A percentile compares a stretch with the other conserved stretches of the same genome.
These are phyloP conservation scores for Bipolaris gigantea DNA, from an alignment of 2,329 filamentous ascomycete genomes.

Conservation along the genomic window DNA sequence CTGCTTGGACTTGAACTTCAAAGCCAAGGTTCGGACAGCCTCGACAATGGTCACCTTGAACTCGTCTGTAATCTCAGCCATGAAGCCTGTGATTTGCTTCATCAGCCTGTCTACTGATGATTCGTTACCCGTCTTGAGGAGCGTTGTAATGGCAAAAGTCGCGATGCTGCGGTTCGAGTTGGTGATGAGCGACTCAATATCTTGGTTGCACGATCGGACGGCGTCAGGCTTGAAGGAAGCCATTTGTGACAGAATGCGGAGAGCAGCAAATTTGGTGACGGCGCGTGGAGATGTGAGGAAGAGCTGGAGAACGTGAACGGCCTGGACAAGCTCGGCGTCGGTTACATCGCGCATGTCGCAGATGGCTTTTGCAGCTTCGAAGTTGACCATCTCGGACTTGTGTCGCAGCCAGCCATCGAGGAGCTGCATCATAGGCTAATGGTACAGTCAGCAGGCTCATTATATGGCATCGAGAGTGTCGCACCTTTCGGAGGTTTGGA, in stretches of 20 bases:
- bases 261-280: conserved; percentile 95
- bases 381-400: conserved; percentile 93
- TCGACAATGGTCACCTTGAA: conserved; percentile 99
- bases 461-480: too few species aligned
- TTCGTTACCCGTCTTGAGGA: conserved; percentile 98
- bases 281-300: conserved; percentile 95
- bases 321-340: conserved; percentile 86
- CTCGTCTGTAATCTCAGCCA: conserved; percentile 98
- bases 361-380: conserved; percentile 97
- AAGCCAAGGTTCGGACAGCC: conserved; percentile 90
- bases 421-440: conserved; percentile 86
- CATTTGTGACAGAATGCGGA: conserved; percentile 94
- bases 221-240: conserved; percentile 94
- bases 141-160: conserved; percentile 95
- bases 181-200: conserved; percentile 94
- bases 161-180: conserved; percentile 97
- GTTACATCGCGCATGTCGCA: conserved; percentile 92
- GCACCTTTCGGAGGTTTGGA: conserved; percentile 70
- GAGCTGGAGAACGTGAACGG: conserved; percentile 91
- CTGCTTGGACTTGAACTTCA: conserved; percentile 98
- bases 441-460: conserved; percentile 12
- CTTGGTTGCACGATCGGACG: conserved; percentile 91
- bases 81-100: conserved; percentile 98
- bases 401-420: conserved; percentile 95
- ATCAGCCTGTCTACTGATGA: conserved; percentile 94